A percentile compares a stretch with the other conserved stretches of the same genome.
Evolutionary conservation across 2,329 filamentous ascomycete genomes (phyloP).

Genomic region (Podosphaera fusca): DNA sequence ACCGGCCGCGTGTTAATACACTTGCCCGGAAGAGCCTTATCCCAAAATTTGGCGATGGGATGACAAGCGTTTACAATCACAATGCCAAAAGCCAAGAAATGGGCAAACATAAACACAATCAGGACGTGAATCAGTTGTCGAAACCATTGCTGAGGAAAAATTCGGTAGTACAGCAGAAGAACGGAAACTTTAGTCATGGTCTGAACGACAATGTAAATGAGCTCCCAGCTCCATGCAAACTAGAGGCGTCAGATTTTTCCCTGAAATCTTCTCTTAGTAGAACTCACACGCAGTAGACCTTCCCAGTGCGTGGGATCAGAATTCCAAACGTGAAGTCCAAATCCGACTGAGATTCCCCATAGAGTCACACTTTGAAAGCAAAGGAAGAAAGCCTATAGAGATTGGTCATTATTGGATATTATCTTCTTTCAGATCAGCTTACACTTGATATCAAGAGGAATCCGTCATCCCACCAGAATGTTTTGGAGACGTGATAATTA

Average conservation of each 20-base stretch:
- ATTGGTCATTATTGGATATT: not conserved
- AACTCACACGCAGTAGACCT: not conserved
- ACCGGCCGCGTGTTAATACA: not conserved
- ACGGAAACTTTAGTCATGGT: not conserved
- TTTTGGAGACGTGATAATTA: not conserved
- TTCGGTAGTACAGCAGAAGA: not conserved
- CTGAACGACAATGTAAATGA: conserved; percentile 1
- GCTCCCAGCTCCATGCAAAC: not conserved
- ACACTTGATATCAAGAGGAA: not conserved
- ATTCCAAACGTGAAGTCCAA: conserved; percentile 1
- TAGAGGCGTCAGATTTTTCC: not conserved
- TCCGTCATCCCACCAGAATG: conserved; percentile 1
- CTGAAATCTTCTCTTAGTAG: too few relatives aligned
- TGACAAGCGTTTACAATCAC: not conserved
- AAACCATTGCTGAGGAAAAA: not conserved
- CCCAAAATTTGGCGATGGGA: not conserved
- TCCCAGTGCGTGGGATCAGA: not conserved
- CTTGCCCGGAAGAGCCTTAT: not conserved
- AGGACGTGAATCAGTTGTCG: not conserved
- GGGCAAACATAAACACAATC: not conserved
- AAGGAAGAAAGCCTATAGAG: not conserved
- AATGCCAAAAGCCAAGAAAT: not conserved
- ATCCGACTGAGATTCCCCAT: not conserved
- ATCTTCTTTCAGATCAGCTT: not conserved
- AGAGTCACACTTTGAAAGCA: not conserved